These are phyloP conservation scores for Aspergillus thermomutatus DNA, from an alignment of 2,329 filamentous ascomycete genomes.

Conservation along the genomic window DNA sequence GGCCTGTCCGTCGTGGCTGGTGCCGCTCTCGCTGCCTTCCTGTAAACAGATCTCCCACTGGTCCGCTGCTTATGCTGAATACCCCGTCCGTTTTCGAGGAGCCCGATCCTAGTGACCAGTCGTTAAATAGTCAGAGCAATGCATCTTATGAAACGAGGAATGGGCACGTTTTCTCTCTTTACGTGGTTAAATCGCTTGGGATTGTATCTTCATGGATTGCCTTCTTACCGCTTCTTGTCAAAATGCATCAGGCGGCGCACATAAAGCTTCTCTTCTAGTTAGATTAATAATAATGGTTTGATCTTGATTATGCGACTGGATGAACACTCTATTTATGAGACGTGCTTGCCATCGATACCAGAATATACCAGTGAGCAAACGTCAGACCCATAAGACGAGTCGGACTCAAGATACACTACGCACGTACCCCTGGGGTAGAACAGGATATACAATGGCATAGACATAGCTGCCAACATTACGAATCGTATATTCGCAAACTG, in stretches of 20 bases:
- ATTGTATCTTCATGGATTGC: not conserved
- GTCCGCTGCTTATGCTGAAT: not conserved
- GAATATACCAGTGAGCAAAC: too few relatives aligned
- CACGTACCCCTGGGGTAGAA: too few relatives aligned
- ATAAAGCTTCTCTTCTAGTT: not conserved
- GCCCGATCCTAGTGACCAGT: not conserved
- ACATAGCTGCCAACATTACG: too few relatives aligned
- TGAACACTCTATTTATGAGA: too few relatives aligned
- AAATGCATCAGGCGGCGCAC: not conserved
- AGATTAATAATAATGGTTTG: not conserved
- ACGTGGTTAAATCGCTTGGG: not conserved
- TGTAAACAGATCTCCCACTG: slow-evolving; percentile 28
- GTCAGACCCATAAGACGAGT: too few relatives aligned
- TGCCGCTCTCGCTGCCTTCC: slow-evolving; percentile 41
- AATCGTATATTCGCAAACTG: too few relatives aligned
- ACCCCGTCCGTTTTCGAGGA: not conserved
- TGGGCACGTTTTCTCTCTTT: not conserved
- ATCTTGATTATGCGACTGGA: too few relatives aligned
- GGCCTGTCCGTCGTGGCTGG: slow-evolving; percentile 41
- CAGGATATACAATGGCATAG: too few relatives aligned
- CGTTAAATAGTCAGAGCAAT: not conserved
- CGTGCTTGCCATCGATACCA: too few relatives aligned
- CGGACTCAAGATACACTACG: too few relatives aligned
- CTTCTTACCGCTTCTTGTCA: not conserved
- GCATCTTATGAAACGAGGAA: not conserved